These are phyloP conservation scores for Globisporangium solare DNA, from an alignment of 352 stramenopile species.

Conservation along the genomic window DNA sequence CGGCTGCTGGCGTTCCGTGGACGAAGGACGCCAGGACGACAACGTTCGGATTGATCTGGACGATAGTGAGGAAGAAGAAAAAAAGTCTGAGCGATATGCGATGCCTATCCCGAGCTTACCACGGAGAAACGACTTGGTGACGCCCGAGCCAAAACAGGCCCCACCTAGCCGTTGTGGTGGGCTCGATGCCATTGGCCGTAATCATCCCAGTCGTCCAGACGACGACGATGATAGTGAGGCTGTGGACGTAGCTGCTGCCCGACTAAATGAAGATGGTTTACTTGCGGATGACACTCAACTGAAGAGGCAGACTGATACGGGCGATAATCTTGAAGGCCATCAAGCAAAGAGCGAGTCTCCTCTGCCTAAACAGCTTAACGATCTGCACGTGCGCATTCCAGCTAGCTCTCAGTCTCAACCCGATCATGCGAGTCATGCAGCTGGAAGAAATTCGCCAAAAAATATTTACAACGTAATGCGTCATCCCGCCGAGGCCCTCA, in stretches of 20 bases:
- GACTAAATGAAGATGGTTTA: not conserved
- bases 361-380: not conserved
- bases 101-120: not conserved
- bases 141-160: not conserved
- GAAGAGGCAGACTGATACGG: not conserved
- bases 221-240: not conserved
- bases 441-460: not conserved
- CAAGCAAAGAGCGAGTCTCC: not conserved
- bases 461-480: slow-evolving; percentile 9
- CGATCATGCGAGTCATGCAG: not conserved
- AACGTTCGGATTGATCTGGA: not conserved
- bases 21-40: not conserved
- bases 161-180: not conserved
- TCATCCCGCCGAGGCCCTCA: not conserved
- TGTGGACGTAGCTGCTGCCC: not conserved
- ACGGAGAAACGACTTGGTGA: not conserved
- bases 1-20: not conserved
- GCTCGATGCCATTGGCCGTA: not conserved
- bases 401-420: not conserved
- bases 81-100: not conserved
- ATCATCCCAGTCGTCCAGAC: not conserved
- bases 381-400: not conserved
- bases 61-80: not conserved
- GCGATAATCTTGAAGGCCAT: not conserved
- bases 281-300: not conserved